These are phyloP conservation scores for Colletotrichum sp. DNA, from an alignment of 2,329 filamentous ascomycete genomes.

Conservation along the genomic window DNA sequence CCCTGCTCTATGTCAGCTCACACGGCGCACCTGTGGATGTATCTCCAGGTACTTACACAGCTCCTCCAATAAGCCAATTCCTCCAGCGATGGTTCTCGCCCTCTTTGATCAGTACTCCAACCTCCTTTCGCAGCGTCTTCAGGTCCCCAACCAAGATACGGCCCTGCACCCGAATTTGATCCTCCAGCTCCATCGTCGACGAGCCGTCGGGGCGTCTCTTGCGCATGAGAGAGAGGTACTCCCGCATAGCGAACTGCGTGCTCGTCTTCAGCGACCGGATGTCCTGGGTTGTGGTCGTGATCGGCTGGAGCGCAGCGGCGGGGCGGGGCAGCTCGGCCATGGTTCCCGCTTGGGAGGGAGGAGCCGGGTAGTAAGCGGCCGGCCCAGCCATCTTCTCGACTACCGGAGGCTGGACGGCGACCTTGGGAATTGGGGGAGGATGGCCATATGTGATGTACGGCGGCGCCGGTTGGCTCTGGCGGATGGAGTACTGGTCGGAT, in stretches of 20 bases:
- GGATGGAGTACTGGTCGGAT: background rate
- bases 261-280: conserved; percentile 36
- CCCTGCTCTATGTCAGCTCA: conserved; percentile 35
- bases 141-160: conserved; percentile 50
- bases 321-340: conserved; percentile 2
- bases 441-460: conserved; percentile 4
- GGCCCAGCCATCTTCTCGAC: conserved; percentile 15
- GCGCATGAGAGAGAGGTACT: conserved; percentile 38
- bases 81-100: conserved; percentile 58
- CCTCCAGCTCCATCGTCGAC: conserved; percentile 42
- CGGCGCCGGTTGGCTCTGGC: background rate
- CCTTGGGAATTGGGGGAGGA: background rate
- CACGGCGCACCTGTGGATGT: background rate
- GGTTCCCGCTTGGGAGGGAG: background rate
- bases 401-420: background rate
- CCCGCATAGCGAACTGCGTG: conserved; percentile 39
- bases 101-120: conserved; percentile 46
- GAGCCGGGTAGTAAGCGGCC: background rate
- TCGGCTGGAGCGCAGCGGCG: conserved; percentile 8
- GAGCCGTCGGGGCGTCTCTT: conserved; percentile 32
- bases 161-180: conserved; percentile 47
- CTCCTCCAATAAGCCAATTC: conserved; percentile 56
- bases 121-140: conserved; percentile 46
- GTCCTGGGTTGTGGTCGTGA: conserved; percentile 28
- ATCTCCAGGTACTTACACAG: conserved; percentile 46